Base-by-base conservation (phyloP, 2,329 filamentous ascomycete genomes). In the Parastagonospora avenae region DNA sequence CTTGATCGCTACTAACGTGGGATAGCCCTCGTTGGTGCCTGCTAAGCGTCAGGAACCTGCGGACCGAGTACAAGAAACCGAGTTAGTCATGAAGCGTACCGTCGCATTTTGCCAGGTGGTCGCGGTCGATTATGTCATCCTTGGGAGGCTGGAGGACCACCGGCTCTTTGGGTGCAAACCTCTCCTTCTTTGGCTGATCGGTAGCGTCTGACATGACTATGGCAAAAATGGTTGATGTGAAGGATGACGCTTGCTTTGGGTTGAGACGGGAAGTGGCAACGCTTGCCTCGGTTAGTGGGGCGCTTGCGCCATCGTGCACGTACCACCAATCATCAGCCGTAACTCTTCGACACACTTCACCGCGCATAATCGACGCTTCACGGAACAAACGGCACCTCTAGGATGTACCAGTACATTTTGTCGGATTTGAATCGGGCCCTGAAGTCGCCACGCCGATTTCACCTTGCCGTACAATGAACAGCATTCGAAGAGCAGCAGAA, bases 81-180 rank as follows among this genome's bases (percentile, higher is more conserved):
- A 24, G 19, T 24, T 24, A 24, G 19, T 24, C 19, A 24, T 24
- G 19, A 24, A 10, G 8, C 85, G 67, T 80, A 96, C 94, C 94
- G 71, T 94, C 85, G 64, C 91, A 91, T 72, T 89, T 88, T 33
- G 87, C 81, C 55, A 99, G 82, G 64, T 93, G 86, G 51, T 94
- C 90, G 1, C 82, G 68, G n/a, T 87, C 86, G 65, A 99, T 97
- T 32, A 84, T 83, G 66, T 97, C 92, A 70, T 91, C 83, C 77
- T 95, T 97, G 11, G 94, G 94, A 32, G 91, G 88, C 50, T 88
- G 81, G 52, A 99, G 84, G 50, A 86, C 77, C 53, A 94, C 87
- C 2, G 90, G 83, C 27, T 79, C 78, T 76, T 94, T 95, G 37
- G 91, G 91, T 71, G 90, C 88, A 66, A 95, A 95, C 63, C 84